Evolutionary conservation across 1,139 yeast genomes (phyloP), one percentile per base, ranked within the genome.

Genomic region (Sugiyamaella paludigena): DNA sequence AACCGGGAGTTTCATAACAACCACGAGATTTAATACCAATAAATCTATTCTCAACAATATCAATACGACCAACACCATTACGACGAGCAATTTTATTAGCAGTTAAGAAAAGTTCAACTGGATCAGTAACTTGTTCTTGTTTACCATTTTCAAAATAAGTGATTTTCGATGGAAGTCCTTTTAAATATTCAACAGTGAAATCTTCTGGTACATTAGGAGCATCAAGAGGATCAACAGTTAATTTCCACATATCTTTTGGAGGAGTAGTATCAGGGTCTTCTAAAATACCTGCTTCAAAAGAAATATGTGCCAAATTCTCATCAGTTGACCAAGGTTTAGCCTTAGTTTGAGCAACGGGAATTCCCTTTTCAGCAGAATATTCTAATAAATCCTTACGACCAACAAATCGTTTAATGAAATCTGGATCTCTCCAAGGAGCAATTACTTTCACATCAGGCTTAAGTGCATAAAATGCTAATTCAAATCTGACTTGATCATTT

Each of bases 291-390:
- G 98, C 98, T 77, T 92, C 98, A 70, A 87, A 92, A 37, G 98
- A 91, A 68, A 92, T 92, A 74, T 92, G 98, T 40, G 98, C 98
- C 81, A 91, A 77, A 79, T 92, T 92, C 77, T 92, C 98, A 70
- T 92, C 98, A 55, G 98, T 94, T 26, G 98, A 91, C 98, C 98
- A 92, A 60, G 98, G 98, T 78, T 92, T 92, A 58, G 98, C 89
- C 74, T 89, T 88, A 60, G 98, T 92, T 77, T 92, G 98, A 49
- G 95, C 79, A 53, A 92, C 98, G 57, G 95, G 96, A 62, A 92
- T 92, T 59, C 80, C 81, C 79, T 92, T 91, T 61, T 79, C 79
- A 52, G 87, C 92, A 58, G 98, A 96, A 69, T 92, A 92, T 40
- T 87, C 96, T 64, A 92, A 80, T 67, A 92, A 78, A 69, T 88